Conservation (phyloP, 805 yeast genomes). For the Starmerella apicola region DNA sequence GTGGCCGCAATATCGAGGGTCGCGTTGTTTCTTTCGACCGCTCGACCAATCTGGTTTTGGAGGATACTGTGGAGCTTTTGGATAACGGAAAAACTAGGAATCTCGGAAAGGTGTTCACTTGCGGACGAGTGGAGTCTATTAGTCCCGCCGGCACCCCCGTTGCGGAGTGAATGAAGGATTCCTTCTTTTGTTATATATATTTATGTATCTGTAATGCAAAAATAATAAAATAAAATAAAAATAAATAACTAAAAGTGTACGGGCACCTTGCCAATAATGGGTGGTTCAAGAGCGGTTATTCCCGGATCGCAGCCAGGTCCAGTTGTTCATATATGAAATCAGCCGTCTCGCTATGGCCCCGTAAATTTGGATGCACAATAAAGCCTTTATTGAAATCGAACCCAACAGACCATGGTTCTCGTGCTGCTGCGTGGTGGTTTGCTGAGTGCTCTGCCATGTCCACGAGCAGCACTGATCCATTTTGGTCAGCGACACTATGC, state of each 20-base stretch:
- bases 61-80: constrained; percentile 43
- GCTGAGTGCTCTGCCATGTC: constrained; percentile 5
- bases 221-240: too few species aligned
- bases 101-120: constrained; percentile 37
- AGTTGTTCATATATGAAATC: background rate
- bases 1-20: constrained; percentile 79
- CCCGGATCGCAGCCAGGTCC: too few species aligned
- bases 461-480: background rate
- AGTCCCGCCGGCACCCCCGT: constrained; percentile 1
- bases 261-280: too few species aligned
- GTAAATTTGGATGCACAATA: constrained; percentile 8
- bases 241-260: too few species aligned
- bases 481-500: background rate
- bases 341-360: constrained; percentile 7
- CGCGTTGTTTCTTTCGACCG: constrained; percentile 84
- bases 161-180: too few species aligned
- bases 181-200: too few species aligned
- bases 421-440: constrained; percentile 4
- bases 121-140: constrained; percentile 18
- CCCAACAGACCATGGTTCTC: constrained; percentile 5
- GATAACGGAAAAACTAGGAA: constrained; percentile 39
- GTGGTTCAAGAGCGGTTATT: too few species aligned
- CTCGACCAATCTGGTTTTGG: constrained; percentile 71
- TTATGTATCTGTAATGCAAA: too few species aligned
- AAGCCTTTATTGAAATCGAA: background rate